Base-by-base conservation (phyloP, 2,329 filamentous ascomycete genomes). In the Cytospora schulzeri region DNA sequence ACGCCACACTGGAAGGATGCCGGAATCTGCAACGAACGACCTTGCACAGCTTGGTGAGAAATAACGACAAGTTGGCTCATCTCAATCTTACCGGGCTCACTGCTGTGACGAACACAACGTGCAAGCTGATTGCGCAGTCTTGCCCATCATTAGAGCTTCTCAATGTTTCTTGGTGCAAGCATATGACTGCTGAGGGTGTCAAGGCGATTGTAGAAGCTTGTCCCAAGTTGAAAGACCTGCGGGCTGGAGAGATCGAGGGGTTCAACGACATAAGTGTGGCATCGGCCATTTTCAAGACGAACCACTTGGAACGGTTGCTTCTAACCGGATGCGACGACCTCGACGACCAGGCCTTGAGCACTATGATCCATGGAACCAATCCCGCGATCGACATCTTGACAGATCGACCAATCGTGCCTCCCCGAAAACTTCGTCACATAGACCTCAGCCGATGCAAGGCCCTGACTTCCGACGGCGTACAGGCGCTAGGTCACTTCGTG, bases 121-220 rank as follows among this genome's bases (percentile, higher is more conserved):
- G 96, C 85, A 91, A 89, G 72, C 92, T 96, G 66, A 90, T 99
- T 66, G 89, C 91, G 0, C 83, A 90, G 60, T 89, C 89, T 48
- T 98, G 94, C 71, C 88, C 89, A 1, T 88, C 89, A 57, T 81
- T 99, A n/a, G 89, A 96, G 75, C 83, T 86, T 62, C 83, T 98
- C 69, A 96, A 97, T 71, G 86, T 98, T 24, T 96, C 93, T 0
- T 98, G 94, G 92, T 99, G 95, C 78, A 88, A 88, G 69, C 90
- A 92, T 66, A 87, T 97, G 73, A 90, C 95, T 72, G 90, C 91
- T 11, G 81, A 85, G 15, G 93, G 93, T 5, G 79, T 98, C 61
- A 86, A 83, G 68, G 84, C 85, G 59, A 84, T 99, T 2, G 79
- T 97, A 0, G 81, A 90, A 66, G 84, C 84, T 2, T 98, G 95